phyloP scores from a whole-genome alignment of 306 rosid genomes.

The Morella rubra region DNA sequence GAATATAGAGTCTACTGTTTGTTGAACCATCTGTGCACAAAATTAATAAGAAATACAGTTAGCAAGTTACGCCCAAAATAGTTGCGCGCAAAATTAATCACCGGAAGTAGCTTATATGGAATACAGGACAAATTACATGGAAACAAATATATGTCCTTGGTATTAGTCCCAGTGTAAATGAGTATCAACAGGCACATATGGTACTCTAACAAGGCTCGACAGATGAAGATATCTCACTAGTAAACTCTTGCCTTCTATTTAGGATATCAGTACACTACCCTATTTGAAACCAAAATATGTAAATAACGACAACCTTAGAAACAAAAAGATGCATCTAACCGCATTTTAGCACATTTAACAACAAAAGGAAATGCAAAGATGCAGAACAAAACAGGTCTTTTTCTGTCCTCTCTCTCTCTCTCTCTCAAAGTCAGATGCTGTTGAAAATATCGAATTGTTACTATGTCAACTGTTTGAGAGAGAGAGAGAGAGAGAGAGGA shows the following conservation, averaged over 20 bases:
- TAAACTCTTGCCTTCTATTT: neutral
- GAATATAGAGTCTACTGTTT: conserved; percentile 54
- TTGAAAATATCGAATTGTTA: neutral
- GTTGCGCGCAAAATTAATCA: neutral
- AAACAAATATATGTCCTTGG: neutral
- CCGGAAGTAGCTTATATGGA: neutral
- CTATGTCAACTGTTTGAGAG: neutral
- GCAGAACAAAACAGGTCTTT: neutral
- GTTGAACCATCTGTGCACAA: conserved; percentile 53
- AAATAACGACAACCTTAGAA: neutral
- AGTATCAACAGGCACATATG: too few species aligned
- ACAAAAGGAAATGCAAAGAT: neutral
- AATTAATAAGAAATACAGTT: conserved; percentile 26
- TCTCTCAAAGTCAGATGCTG: conserved; percentile 11
- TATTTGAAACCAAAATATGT: neutral
- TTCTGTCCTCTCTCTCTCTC: too few species aligned
- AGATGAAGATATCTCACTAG: conserved; percentile 4
- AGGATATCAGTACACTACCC: neutral
- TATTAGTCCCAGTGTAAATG: conserved; percentile 1
- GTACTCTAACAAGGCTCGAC: neutral
- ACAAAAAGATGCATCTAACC: neutral
- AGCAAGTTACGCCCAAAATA: neutral
- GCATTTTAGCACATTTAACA: neutral
- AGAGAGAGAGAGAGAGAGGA: neutral
- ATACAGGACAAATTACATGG: neutral